These are phyloP conservation scores for Fusarium sp. DNA, from an alignment of 2,329 filamentous ascomycete species.

Conservation along the genomic window DNA sequence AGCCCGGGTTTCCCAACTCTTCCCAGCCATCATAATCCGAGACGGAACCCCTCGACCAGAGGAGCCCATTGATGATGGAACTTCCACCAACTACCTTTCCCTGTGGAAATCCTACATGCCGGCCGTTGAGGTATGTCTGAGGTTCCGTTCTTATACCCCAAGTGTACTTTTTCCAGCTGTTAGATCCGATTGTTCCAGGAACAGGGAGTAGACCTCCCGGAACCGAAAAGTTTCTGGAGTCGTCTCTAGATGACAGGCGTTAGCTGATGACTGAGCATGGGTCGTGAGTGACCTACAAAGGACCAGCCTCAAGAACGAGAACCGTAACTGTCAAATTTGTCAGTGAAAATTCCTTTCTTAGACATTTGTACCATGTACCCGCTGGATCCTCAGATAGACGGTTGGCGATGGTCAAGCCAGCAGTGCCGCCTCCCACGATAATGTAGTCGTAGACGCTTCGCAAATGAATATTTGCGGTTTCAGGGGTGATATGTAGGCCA, in stretches of 20 bases:
- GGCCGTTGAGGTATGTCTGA: slow-evolving; percentile 48
- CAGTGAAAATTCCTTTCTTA: not conserved
- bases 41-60: slow-evolving; percentile 55
- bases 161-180: slow-evolving; percentile 22
- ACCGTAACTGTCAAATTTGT: slow-evolving; percentile 3
- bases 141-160: slow-evolving; percentile 51
- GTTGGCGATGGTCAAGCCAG: slow-evolving; percentile 59
- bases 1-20: slow-evolving; percentile 60
- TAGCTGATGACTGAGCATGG: not conserved
- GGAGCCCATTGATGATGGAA: slow-evolving; percentile 57
- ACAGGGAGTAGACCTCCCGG: slow-evolving; percentile 24
- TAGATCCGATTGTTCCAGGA: slow-evolving; percentile 16
- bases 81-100: slow-evolving; percentile 58
- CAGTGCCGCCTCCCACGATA: slow-evolving; percentile 56
- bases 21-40: slow-evolving; percentile 62
- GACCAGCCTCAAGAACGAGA: slow-evolving; percentile 21
- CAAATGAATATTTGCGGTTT: slow-evolving; percentile 13
- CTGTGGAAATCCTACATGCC: slow-evolving; percentile 48
- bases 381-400: slow-evolving; percentile 56
- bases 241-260: slow-evolving; percentile 1
- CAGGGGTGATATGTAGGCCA: slow-evolving; percentile 10
- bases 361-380: slow-evolving; percentile 35
- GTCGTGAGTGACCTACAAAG: slow-evolving; percentile 1
- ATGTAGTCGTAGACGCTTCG: slow-evolving; percentile 50
- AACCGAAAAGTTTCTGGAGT: slow-evolving; percentile 20